Conservation (phyloP, 345 rosid genomes). For the Citrus glauca region DNA sequence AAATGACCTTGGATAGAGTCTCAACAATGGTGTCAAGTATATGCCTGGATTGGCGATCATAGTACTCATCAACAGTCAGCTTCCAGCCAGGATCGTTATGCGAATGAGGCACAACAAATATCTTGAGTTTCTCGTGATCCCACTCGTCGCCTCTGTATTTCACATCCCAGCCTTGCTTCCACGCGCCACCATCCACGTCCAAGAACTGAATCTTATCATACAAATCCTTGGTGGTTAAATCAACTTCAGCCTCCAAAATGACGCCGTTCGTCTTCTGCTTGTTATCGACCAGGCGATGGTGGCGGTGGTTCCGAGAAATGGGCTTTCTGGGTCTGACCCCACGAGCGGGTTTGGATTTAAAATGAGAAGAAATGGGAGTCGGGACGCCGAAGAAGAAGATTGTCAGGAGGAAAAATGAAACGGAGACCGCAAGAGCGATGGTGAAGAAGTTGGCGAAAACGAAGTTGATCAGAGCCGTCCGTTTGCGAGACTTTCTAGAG, state of each 20-base stretch:
- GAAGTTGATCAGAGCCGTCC: conserved; percentile 59
- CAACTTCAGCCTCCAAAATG: conserved; percentile 49
- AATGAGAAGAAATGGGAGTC: conserved; percentile 55
- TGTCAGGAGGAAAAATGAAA: conserved; percentile 69
- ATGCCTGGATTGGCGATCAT: conserved; percentile 70
- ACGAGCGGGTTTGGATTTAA: conserved; percentile 34
- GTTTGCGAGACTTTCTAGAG: conserved; percentile 62
- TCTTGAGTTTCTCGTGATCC: conserved; percentile 80
- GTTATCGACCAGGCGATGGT: not conserved
- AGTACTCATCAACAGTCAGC: conserved; percentile 94
- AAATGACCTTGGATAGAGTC: conserved; percentile 69
- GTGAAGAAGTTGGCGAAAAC: conserved; percentile 69
- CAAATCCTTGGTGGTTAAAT: conserved; percentile 75
- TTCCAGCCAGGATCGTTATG: conserved; percentile 99
- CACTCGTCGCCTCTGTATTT: conserved; percentile 75
- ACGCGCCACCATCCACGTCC: conserved; percentile 84
- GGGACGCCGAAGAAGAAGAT: conserved; percentile 76
- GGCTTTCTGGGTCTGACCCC: not conserved
- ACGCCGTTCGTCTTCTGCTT: conserved; percentile 13
- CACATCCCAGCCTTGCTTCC: conserved; percentile 97
- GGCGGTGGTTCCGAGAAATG: not conserved
- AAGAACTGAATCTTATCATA: conserved; percentile 86
- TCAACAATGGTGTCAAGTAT: conserved; percentile 87
- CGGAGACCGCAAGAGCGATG: conserved; percentile 59
- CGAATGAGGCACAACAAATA: conserved; percentile 92